These are phyloP conservation scores for Lobosporangium transversale DNA, from an alignment of 192 early-diverging fungal genomes.

Conservation along the genomic window DNA sequence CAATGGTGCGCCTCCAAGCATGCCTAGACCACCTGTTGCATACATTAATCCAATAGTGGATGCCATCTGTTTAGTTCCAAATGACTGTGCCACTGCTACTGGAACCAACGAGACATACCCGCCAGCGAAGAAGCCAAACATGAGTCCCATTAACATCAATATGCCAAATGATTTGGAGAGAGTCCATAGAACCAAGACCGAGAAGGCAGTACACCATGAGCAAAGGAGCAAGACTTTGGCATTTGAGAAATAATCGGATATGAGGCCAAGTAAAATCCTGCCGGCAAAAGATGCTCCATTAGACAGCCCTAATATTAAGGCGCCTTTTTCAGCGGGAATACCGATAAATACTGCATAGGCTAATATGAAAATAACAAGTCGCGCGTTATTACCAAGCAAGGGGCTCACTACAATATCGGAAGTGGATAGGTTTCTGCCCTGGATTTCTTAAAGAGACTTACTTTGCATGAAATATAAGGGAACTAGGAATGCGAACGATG, in stretches of 20 bases:
- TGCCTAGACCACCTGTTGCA: conserved; percentile 51
- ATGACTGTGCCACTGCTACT: conserved; percentile 43
- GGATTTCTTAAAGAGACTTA: no score
- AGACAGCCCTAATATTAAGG: conserved; percentile 69
- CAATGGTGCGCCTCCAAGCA: conserved; percentile 55
- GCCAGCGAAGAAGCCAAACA: conserved; percentile 62
- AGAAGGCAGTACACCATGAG: conserved; percentile 29
- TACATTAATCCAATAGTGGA: conserved; percentile 56
- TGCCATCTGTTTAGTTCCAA: conserved; percentile 56
- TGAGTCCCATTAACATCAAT: conserved; percentile 42
- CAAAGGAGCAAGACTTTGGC: conserved; percentile 19
- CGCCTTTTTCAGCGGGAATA: conserved; percentile 63
- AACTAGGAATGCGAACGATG: conserved; percentile 55
- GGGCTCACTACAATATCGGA: neutral
- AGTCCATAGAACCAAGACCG: conserved; percentile 41
- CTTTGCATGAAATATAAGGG: conserved; percentile 59
- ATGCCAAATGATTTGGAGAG: conserved; percentile 21
- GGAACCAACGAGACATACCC: conserved; percentile 56
- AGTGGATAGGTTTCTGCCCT: neutral
- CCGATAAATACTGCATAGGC: conserved; percentile 68
- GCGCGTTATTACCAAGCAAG: neutral
- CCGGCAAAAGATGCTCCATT: conserved; percentile 74
- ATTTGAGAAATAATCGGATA: conserved; percentile 62
- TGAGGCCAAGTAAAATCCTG: conserved; percentile 68
- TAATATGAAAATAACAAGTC: no score